These are phyloP conservation scores for Brasenia schreberi DNA, from an alignment of 164 flowering plant genomes.

Conservation along the genomic window DNA sequence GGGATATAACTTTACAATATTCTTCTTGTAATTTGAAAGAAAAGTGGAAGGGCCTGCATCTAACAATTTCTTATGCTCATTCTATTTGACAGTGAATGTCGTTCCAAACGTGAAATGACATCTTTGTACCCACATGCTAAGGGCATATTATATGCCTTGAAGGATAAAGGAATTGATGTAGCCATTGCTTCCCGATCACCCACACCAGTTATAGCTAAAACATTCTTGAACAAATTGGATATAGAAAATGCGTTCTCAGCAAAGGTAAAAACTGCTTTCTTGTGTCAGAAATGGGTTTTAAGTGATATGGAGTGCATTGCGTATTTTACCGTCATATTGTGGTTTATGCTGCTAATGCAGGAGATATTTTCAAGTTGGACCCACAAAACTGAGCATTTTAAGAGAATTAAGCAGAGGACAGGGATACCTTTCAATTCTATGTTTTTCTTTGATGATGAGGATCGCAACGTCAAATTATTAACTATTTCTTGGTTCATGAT, in stretches of 20 bases:
- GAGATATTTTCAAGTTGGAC: slow-evolving; percentile 92
- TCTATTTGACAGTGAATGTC: slow-evolving; percentile 53
- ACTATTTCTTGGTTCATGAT: too few species aligned
- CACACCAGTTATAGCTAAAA: slow-evolving; percentile 71
- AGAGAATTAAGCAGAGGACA: slow-evolving; percentile 62
- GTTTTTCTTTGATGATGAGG: slow-evolving; percentile 95
- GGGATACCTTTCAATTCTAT: slow-evolving; percentile 70
- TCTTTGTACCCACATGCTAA: slow-evolving; percentile 70
- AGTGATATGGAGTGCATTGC: background rate
- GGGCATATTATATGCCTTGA: slow-evolving; percentile 76
- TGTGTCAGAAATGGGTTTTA: too few species aligned
- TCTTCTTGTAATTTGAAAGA: too few species aligned
- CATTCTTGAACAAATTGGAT: slow-evolving; percentile 65
- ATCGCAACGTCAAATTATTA: slow-evolving; percentile 47
- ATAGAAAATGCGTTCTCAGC: slow-evolving; percentile 68
- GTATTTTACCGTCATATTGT: background rate
- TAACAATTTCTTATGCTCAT: background rate
- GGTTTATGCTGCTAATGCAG: slow-evolving; percentile 22
- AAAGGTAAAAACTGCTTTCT: slow-evolving; percentile 28
- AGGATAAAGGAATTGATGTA: slow-evolving; percentile 72
- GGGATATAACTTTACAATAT: too few species aligned
- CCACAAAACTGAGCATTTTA: slow-evolving; percentile 91
- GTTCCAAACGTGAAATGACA: slow-evolving; percentile 79
- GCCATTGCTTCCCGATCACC: slow-evolving; percentile 98
- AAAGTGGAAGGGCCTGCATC: background rate